phyloP scores from a whole-genome alignment of 176 grass and related monocot genomes.

The maize (Zea mays) region DNA sequence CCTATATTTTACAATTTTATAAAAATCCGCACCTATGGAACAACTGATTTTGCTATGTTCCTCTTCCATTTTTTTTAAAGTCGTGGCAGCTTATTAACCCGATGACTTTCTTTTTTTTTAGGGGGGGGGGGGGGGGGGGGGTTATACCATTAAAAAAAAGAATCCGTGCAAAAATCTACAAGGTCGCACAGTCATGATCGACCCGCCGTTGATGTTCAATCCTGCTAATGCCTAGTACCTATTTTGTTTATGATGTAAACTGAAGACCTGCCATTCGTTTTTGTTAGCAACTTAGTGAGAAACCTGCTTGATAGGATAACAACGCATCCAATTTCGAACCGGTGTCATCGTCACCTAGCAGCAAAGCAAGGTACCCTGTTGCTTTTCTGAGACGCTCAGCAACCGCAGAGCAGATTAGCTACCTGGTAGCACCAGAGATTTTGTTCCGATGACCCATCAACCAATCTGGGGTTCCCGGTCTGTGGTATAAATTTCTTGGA shows the following conservation, averaged over 20 bases:
- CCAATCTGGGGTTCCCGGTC: slow-evolving; percentile 11
- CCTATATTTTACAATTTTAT: not conserved
- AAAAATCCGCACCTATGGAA: not conserved
- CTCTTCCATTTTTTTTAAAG: slow-evolving; percentile 10
- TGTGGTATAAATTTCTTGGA: slow-evolving; percentile 12
- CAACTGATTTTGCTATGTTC: not conserved
- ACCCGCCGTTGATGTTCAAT: too few relatives aligned
- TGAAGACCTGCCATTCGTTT: not conserved
- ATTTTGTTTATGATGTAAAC: not conserved
- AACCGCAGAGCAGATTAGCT: not conserved
- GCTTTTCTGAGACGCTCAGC: not conserved
- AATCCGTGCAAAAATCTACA: not conserved
- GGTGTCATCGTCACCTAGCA: slow-evolving; percentile 1
- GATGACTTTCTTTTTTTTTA: not conserved
- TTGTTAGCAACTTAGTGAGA: not conserved
- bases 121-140: too few relatives aligned
- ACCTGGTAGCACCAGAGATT: slow-evolving; percentile 25
- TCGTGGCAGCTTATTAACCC: not conserved
- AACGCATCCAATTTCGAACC: slow-evolving; percentile 4
- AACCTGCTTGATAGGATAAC: slow-evolving; percentile 4
- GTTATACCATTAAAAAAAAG: not conserved
- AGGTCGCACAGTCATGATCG: not conserved
- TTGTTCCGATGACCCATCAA: slow-evolving; percentile 21
- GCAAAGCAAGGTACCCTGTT: slow-evolving; percentile 3
- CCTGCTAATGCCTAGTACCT: not conserved